phyloP scores from a whole-genome alignment of 371 early-diverging fungal genomes.

The Syncephalastrum racemosum region DNA sequence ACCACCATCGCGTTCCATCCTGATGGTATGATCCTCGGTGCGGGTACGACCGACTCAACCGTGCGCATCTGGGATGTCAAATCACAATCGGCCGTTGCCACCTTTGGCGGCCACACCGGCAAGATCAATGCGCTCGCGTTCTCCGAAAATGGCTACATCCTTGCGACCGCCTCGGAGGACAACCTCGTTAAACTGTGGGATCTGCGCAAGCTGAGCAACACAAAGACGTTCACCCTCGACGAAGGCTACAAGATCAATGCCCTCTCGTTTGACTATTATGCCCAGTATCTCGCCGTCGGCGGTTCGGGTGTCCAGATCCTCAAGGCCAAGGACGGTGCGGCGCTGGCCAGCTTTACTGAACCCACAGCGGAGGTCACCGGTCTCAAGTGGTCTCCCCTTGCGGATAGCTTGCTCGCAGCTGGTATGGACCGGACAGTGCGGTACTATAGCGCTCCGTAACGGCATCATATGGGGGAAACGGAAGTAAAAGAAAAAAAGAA shows the following conservation, averaged over 20 bases:
- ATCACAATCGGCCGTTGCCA: slow-evolving; percentile 66
- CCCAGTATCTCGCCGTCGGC: slow-evolving; percentile 82
- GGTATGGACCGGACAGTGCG: slow-evolving; percentile 68
- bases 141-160: slow-evolving; percentile 89
- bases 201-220: slow-evolving; percentile 80
- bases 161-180: slow-evolving; percentile 75
- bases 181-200: slow-evolving; percentile 87
- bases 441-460: slow-evolving; percentile 42
- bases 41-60: slow-evolving; percentile 74
- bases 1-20: slow-evolving; percentile 86
- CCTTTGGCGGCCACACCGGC: slow-evolving; percentile 74
- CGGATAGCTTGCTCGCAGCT: slow-evolving; percentile 53
- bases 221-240: slow-evolving; percentile 67
- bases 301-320: slow-evolving; percentile 65
- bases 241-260: slow-evolving; percentile 58
- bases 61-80: slow-evolving; percentile 89
- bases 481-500: neutral
- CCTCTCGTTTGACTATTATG: slow-evolving; percentile 79
- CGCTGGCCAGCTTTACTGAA: slow-evolving; percentile 57
- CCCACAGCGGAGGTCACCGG: slow-evolving; percentile 62
- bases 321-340: slow-evolving; percentile 80
- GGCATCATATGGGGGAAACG: neutral
- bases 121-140: slow-evolving; percentile 73
- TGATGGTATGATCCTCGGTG: slow-evolving; percentile 85
- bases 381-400: slow-evolving; percentile 63